A percentile compares a stretch with the other conserved stretches of the same genome.
These are phyloP conservation scores for Breynia disticha DNA, from an alignment of 441 rosid genomes.

Conservation along the genomic window DNA sequence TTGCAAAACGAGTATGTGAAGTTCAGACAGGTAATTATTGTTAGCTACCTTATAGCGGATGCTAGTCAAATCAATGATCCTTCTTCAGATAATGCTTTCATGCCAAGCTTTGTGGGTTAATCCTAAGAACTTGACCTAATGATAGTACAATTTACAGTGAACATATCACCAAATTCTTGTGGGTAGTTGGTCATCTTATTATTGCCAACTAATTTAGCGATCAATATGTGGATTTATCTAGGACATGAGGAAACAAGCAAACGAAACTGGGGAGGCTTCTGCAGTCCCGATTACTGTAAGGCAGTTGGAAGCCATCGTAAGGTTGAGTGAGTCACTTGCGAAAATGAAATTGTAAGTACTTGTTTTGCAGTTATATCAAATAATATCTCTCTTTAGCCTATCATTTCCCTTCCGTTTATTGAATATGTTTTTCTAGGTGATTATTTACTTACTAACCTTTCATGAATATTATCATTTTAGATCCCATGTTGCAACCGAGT, in stretches of 20 bases:
- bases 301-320: conserved; percentile 87
- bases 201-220: conserved; percentile 1
- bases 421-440: not conserved
- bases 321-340: conserved; percentile 91
- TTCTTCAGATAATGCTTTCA: not conserved
- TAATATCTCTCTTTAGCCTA: not conserved
- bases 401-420: not conserved
- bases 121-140: not conserved
- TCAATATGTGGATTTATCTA: conserved; percentile 18
- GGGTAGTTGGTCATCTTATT: not conserved
- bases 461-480: conserved; percentile 21
- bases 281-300: conserved; percentile 91
- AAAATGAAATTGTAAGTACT: conserved; percentile 86
- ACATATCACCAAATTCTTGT: not conserved
- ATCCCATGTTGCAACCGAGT: conserved; percentile 85
- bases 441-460: not conserved
- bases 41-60: not conserved
- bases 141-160: not conserved
- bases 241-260: conserved; percentile 93
- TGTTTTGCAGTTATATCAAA: not conserved
- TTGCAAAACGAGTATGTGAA: conserved; percentile 78
- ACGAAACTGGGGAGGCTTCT: conserved; percentile 90
- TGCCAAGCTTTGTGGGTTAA: not conserved
- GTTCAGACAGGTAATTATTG: conserved; percentile 62
- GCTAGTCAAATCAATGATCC: not conserved